Percentiles rank a stretch among this genome's conserved stretches.
Evolutionary conservation across 495 filamentous ascomycete genomes (phyloP).

Genomic region (Tuber calosporum): DNA sequence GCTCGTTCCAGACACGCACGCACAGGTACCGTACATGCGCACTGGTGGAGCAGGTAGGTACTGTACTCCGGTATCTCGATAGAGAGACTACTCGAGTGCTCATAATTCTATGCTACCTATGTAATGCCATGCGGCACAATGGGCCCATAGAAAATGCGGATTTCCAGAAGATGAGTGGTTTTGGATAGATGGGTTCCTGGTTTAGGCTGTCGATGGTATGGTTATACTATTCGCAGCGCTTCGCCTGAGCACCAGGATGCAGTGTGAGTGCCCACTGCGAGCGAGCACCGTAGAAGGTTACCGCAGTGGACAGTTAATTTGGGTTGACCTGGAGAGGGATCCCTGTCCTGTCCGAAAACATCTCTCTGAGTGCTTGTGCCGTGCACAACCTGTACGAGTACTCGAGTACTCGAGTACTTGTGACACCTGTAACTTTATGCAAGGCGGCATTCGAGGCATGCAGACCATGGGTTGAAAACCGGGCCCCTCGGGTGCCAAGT

Average conservation of each 20-base stretch:
- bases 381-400: no score
- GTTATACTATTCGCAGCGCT: background rate
- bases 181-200: background rate
- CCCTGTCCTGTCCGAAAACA: background rate
- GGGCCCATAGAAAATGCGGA: background rate
- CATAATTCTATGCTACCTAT: background rate
- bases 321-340: background rate
- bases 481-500: no score
- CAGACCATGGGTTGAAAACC: no score
- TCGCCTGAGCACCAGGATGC: background rate
- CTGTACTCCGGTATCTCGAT: background rate
- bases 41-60: background rate
- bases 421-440: background rate
- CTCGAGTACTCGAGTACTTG: no score
- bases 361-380: background rate
- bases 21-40: background rate
- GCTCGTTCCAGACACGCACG: background rate
- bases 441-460: background rate
- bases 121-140: background rate
- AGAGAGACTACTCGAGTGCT: no score
- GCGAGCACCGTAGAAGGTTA: no score
- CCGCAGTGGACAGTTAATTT: background rate
- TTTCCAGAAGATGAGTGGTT: background rate
- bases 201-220: background rate
- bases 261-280: no score